Evolutionary conservation across 768 basidiomycete genomes (phyloP), one percentile per base, ranked within the genome.

Genomic region (Lactarius sp.): DNA sequence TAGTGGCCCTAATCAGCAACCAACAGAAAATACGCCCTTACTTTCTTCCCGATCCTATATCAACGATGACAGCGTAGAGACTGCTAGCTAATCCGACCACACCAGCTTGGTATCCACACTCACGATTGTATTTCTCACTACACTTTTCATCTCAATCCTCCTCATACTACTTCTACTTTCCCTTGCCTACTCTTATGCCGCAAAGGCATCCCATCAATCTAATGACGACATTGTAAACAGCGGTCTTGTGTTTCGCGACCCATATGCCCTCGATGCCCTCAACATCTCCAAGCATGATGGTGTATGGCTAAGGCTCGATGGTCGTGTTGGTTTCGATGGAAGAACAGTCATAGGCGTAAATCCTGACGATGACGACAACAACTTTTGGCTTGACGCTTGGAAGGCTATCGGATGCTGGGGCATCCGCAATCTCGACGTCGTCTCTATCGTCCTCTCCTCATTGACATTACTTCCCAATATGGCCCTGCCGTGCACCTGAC

Each of bases 341-440:
- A 87, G 86, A 2, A 71, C 77, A 9, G 75, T 84, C 20, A 75
- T 88, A 14, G 86, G 82, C 0, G 79, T 88, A 13, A 82, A 82
- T 59, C 74, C 75, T 12, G 74, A 76, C 34, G 68, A 73, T 9
- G 74, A 77, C 8, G 79, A 88, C 60, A 27, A 27, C 27, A 76
- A 76, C 36, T 44, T 83, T 6, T 62, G 84, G 52, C 65, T 70
- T n/a, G 73, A 73, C 51, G 62, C 83, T 36, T 87, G 85, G 85
- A 90, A 87, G 73, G 76, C 80, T 2, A 61, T 90, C 18, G 90
- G 88, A 3, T 79, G 87, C 39, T 85, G 87, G 81, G 83, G 87
- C 6, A 79, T 92, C 36, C 77, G 77, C 39, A 74, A 71, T 13
- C 68, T 92, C 57, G 81, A 83, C 65, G 77, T 74, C 14, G 81